These are phyloP conservation scores for Agrocybe pediades DNA, from an alignment of 768 basidiomycete species.

Conservation along the genomic window DNA sequence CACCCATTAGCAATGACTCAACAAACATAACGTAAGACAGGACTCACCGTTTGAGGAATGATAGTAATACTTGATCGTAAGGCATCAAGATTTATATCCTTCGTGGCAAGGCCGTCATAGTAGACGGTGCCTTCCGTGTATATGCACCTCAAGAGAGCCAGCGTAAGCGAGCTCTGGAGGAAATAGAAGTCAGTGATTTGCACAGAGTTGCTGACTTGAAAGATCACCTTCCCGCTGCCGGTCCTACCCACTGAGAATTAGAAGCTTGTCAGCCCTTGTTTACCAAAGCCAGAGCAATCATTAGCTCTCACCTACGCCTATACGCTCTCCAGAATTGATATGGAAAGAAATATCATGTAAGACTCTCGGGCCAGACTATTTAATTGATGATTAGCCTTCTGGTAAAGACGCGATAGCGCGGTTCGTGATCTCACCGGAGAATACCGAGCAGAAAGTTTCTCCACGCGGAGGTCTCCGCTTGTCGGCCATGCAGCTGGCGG, in stretches of 20 bases:
- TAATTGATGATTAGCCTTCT: not conserved
- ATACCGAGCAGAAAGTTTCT: constrained; percentile 55
- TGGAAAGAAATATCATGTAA: constrained; percentile 51
- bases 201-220: not conserved
- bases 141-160: constrained; percentile 59
- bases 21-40: not conserved
- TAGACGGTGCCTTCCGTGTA: constrained; percentile 54
- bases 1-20: not conserved
- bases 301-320: constrained; percentile 39
- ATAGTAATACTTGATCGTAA: constrained; percentile 61
- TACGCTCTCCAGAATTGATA: constrained; percentile 56
- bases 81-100: constrained; percentile 52
- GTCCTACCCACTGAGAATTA: constrained; percentile 16
- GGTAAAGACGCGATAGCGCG: not conserved
- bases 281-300: not conserved
- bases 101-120: constrained; percentile 54
- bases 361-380: constrained; percentile 43
- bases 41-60: constrained; percentile 49
- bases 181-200: not conserved
- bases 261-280: not conserved
- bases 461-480: constrained; percentile 49
- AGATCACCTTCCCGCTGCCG: constrained; percentile 18
- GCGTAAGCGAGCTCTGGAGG: constrained; percentile 49
- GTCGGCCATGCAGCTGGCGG: constrained; percentile 66
- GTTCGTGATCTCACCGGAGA: constrained; percentile 25